Evolutionary conservation across 192 early-diverging fungal species (phyloP), one percentile per base, ranked within the genome.

Genomic region (Coemansia pectinata): DNA sequence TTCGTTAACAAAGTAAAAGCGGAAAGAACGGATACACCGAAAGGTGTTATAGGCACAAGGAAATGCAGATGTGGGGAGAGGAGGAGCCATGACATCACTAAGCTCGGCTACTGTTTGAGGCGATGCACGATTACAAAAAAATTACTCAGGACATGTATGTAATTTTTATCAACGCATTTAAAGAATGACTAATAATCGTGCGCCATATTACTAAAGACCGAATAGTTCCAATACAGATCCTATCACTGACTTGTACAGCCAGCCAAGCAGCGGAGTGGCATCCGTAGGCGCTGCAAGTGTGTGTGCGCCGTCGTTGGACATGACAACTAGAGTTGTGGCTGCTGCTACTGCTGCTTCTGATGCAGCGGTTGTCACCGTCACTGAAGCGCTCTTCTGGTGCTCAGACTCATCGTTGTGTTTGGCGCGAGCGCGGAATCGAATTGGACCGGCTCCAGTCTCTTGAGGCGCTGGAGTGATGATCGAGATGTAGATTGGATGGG

Each of bases 221-320:
- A 59, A n/a, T 19, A 59, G 34, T 34, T 59, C 57, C 17, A 59
- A 17, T 33, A 59, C 57, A n/a, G 57, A 36, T 34, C 57, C 57
- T 21, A 59, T 36, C 31, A 59, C 33, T 2, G 57, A 59, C n/a
- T 59, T 59, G 57, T 59, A 59, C 31, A 59, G 57, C 57, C 57
- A 59, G 34, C 34, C 17, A 33, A 59, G 34, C 5, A 59, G 57
- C 34, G 57, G 57, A n/a, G 57, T 10, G 31, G 33, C 29, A 36
- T 59, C 33, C 4, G 57, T 36, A 17, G 57, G 57, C 15, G 31
- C 57, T 36, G 33, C 15, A 59, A 36, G 38, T 6, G 29, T n/a
- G 57, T 36, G 57, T 19, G 57, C 15, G 34, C 57, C 57, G 11
- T 59, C 57, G 57, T 36, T 59, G 10, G 57, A 36, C 57, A 59